Evolutionary conservation across 2,329 filamentous ascomycete species (phyloP).

Genomic region (Venturia carpophila): DNA sequence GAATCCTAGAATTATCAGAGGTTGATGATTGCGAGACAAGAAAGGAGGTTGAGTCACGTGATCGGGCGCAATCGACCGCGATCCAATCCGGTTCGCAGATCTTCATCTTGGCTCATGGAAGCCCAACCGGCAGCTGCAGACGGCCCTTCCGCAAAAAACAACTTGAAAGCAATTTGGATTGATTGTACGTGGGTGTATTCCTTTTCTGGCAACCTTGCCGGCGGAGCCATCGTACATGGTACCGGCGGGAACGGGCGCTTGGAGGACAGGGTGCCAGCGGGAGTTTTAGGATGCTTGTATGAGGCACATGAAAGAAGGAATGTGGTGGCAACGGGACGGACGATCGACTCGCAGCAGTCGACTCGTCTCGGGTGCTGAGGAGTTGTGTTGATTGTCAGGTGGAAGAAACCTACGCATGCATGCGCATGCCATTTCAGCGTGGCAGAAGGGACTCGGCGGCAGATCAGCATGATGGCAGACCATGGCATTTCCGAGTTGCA

Average conservation of each 20-base stretch:
- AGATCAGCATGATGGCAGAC: background rate
- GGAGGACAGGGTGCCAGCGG: too few relatives aligned
- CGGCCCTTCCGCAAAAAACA: background rate
- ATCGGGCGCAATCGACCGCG: background rate
- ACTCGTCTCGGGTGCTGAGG: background rate
- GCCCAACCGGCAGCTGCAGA: background rate
- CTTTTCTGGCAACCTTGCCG: background rate
- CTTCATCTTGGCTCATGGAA: background rate
- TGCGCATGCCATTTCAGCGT: background rate
- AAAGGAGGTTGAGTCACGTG: background rate
- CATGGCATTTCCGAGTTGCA: background rate
- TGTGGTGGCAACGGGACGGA: background rate
- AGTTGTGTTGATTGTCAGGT: too few relatives aligned
- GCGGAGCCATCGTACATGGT: background rate
- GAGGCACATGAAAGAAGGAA: background rate
- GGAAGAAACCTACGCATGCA: background rate
- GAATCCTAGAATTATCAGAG: too few relatives aligned
- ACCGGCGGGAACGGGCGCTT: too few relatives aligned
- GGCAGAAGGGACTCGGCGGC: background rate
- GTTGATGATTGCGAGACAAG: background rate
- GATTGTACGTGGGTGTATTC: too few relatives aligned
- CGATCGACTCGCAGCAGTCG: background rate
- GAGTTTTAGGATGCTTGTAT: too few relatives aligned
- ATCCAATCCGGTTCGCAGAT: background rate
- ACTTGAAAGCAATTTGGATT: background rate